These are phyloP conservation scores for Suhomyces maxii DNA, from an alignment of 1,139 yeast species.

Conservation along the genomic window DNA sequence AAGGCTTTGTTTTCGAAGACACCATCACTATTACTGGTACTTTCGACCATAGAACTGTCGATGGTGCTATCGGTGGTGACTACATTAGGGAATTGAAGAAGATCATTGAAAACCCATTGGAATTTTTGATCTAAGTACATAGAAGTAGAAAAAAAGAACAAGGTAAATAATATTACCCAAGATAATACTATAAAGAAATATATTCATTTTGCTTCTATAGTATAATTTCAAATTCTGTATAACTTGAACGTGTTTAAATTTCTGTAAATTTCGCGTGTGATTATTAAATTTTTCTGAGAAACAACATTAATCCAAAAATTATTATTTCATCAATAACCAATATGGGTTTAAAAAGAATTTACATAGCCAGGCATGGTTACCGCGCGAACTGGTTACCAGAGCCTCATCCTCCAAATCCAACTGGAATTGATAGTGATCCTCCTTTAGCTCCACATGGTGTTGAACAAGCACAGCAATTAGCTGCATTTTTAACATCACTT, in stretches of 20 bases:
- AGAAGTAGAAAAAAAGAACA: not conserved
- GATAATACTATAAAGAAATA: not conserved
- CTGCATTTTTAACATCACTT: conserved; percentile 44
- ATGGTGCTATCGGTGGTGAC: conserved; percentile 98
- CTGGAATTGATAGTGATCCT: conserved; percentile 82
- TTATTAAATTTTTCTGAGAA: not conserved
- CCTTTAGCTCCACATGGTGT: conserved; percentile 78
- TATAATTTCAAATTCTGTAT: not conserved
- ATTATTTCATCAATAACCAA: not conserved
- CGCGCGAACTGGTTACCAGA: conserved; percentile 80
- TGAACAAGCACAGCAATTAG: conserved; percentile 76
- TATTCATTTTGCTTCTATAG: not conserved
- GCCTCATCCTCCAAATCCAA: conserved; percentile 73
- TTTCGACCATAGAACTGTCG: conserved; percentile 95
- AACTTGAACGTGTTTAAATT: not conserved
- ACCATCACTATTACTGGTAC: conserved; percentile 92
- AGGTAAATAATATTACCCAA: not conserved
- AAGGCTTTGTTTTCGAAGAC: conserved; percentile 90
- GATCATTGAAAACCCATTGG: conserved; percentile 93
- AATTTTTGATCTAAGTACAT: conserved; percentile 65
- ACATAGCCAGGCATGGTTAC: conserved; percentile 71
- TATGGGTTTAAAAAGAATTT: conserved; percentile 49
- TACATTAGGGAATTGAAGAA: conserved; percentile 91
- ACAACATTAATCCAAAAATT: not conserved
- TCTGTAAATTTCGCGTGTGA: not conserved